Evolutionary conservation across 2,329 filamentous ascomycete species (phyloP).

Genomic region (Penicillium capsulatum): DNA sequence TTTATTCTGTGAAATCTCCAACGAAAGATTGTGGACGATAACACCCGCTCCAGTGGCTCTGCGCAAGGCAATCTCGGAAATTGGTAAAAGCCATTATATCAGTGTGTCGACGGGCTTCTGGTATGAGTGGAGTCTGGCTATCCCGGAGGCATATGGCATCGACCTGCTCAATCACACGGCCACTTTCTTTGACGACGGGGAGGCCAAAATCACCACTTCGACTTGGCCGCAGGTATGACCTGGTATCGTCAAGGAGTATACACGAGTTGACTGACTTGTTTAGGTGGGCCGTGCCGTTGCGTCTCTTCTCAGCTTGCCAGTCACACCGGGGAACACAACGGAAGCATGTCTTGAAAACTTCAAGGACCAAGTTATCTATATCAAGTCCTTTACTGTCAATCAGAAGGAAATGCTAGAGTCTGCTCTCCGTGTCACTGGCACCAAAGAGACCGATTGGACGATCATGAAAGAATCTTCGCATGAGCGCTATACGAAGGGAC

Average conservation of each 20-base stretch:
- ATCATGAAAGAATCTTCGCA: constrained; percentile 47
- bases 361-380: constrained; percentile 14
- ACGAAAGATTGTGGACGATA: too few relatives aligned
- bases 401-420: constrained; percentile 27
- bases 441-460: constrained; percentile 33
- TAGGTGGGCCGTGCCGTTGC: constrained; percentile 51
- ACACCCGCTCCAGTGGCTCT: too few relatives aligned
- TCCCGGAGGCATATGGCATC: constrained; percentile 38
- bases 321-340: constrained; percentile 3
- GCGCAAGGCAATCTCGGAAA: constrained; percentile 21
- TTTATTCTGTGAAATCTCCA: too few relatives aligned
- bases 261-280: neutral
- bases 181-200: constrained; percentile 51
- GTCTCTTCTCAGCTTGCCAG: constrained; percentile 40
- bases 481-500: constrained; percentile 47
- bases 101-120: constrained; percentile 40
- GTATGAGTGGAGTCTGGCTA: constrained; percentile 45
- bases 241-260: constrained; percentile 42
- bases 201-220: constrained; percentile 49
- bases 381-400: constrained; percentile 19
- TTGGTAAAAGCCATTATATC: constrained; percentile 13
- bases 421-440: constrained; percentile 23
- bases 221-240: constrained; percentile 24
- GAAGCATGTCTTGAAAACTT: constrained; percentile 12
- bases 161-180: constrained; percentile 38